Conservation (phyloP, 2,329 filamentous ascomycete genomes). For the Fusarium drepaniforme region DNA sequence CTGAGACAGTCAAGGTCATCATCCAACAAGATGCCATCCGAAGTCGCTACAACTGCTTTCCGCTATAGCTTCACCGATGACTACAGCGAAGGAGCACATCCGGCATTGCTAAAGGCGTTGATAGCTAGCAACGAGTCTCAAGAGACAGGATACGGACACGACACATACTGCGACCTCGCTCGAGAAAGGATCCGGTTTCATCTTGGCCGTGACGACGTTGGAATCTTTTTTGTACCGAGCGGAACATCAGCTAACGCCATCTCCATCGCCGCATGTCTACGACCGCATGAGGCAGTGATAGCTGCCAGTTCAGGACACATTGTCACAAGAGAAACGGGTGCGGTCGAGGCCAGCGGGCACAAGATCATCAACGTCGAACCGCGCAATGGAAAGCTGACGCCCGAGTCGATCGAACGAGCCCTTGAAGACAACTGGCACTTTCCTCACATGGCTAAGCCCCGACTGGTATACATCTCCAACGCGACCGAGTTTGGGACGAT, state of each 20-base stretch:
- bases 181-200: constrained; percentile 55
- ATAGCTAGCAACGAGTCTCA: constrained; percentile 58
- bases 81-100: constrained; percentile 65
- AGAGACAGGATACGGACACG: constrained; percentile 60
- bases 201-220: constrained; percentile 54
- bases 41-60: constrained; percentile 25
- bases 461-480: constrained; percentile 65
- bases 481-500: constrained; percentile 64
- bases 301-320: constrained; percentile 63
- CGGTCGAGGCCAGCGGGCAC: constrained; percentile 63
- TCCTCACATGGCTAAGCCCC: constrained; percentile 64
- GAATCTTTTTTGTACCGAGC: constrained; percentile 64
- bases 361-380: constrained; percentile 63
- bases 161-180: constrained; percentile 57
- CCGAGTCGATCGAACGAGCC: constrained; percentile 54
- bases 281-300: constrained; percentile 64
- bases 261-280: constrained; percentile 62
- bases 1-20: not conserved
- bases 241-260: constrained; percentile 65
- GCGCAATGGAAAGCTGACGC: constrained; percentile 61
- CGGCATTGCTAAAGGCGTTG: constrained; percentile 60
- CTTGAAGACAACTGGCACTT: constrained; percentile 63
- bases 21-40: constrained; percentile 33
- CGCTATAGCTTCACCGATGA: constrained; percentile 63
- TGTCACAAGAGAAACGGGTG: constrained; percentile 62